Evolutionary conservation across 1,284 basidiomycete genomes (phyloP).

Genomic region (Cronartium quercuum): DNA sequence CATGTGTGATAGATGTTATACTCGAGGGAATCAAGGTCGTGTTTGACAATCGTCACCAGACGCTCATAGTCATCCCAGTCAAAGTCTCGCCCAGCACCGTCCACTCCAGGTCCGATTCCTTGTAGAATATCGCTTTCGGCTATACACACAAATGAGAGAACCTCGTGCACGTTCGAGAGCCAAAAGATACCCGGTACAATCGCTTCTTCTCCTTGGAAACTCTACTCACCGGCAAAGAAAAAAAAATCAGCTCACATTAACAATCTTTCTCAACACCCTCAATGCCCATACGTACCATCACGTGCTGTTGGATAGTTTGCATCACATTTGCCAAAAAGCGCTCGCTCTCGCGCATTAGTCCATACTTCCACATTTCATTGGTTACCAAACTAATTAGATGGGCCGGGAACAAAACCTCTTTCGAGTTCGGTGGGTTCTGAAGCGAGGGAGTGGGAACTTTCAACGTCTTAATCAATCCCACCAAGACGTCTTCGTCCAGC

Average conservation of each 20-base stretch:
- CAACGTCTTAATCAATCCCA: conserved; percentile 80
- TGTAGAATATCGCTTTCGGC: conserved; percentile 97
- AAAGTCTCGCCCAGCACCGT: conserved; percentile 82
- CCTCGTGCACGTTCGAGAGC: conserved; percentile 99
- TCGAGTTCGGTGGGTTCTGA: conserved; percentile 83
- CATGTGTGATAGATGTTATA: conserved; percentile 99
- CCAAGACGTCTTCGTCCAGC: conserved; percentile 87
- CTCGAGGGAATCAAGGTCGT: conserved; percentile 95
- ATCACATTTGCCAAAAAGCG: conserved; percentile 97
- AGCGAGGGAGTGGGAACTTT: conserved; percentile 88
- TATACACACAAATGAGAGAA: conserved; percentile 96
- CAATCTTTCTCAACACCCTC: background rate
- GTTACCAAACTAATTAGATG: conserved; percentile 95
- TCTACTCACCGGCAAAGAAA: conserved; percentile 43
- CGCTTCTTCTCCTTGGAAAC: conserved; percentile 84
- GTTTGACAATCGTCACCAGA: conserved; percentile 93
- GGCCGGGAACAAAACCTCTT: conserved; percentile 99
- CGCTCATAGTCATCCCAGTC: conserved; percentile 97
- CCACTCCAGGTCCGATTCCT: conserved; percentile 85
- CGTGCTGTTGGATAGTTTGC: conserved; percentile 94
- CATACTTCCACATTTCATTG: conserved; percentile 99
- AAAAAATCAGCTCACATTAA: conserved; percentile 6
- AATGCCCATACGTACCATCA: conserved; percentile 68
- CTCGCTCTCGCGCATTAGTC: conserved; percentile 92
- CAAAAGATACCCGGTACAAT: conserved; percentile 97